These are phyloP conservation scores for Epichloe scottii DNA, from an alignment of 2,329 filamentous ascomycete genomes.

Conservation along the genomic window DNA sequence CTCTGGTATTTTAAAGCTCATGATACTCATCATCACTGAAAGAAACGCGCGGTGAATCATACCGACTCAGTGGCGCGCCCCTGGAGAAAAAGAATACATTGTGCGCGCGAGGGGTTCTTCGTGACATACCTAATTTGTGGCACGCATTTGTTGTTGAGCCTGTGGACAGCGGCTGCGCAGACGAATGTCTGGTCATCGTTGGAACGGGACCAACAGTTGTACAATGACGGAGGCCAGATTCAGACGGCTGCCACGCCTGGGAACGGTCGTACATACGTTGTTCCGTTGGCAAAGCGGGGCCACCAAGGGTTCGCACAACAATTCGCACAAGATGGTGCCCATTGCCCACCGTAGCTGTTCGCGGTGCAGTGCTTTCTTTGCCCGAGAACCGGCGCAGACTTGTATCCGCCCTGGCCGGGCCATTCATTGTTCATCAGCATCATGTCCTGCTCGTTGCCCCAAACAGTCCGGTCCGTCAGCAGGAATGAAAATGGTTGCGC, in stretches of 20 bases:
- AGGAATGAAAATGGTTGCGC: too few relatives aligned
- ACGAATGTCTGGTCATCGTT: too few relatives aligned
- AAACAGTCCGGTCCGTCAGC: too few relatives aligned
- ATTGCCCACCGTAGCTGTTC: too few relatives aligned
- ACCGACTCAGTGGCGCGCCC: not conserved
- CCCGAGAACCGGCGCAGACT: too few relatives aligned
- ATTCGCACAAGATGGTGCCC: not conserved
- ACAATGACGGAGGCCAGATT: not conserved
- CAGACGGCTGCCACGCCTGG: not conserved
- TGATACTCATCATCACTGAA: conserved; percentile 28
- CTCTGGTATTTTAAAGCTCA: conserved; percentile 24
- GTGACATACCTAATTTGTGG: not conserved
- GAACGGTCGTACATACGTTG: not conserved
- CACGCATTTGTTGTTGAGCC: too few relatives aligned
- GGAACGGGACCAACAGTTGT: not conserved
- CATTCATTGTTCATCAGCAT: too few relatives aligned
- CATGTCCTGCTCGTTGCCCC: too few relatives aligned
- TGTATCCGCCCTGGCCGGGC: too few relatives aligned
- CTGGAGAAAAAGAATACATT: not conserved
- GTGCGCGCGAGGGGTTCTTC: not conserved
- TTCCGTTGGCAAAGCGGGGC: not conserved
- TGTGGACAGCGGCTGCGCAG: too few relatives aligned
- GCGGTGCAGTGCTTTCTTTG: too few relatives aligned
- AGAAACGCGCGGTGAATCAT: not conserved
- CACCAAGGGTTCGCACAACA: not conserved